Base-by-base conservation (phyloP, 306 rosid genomes). In the Cicer chorassanicum region DNA sequence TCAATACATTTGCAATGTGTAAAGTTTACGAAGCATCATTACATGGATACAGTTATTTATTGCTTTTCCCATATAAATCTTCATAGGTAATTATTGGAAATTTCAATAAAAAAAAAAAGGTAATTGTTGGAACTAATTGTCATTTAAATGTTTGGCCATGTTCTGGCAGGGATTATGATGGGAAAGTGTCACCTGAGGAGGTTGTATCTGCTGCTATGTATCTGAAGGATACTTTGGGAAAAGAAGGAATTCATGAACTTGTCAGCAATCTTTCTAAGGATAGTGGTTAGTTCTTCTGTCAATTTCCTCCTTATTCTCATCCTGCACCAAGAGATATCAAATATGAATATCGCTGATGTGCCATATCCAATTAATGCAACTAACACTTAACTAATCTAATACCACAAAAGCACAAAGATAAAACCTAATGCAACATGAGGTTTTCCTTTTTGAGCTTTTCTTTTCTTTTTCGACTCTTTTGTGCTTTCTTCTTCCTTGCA, bases 101-200 rank as follows among this genome's bases (percentile, higher is more conserved):
- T n/a, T 29, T 29, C 34, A 29, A 29, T 29, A 2, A 29, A 24
- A 29, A 29, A 24, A 29, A 29, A 29, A 29, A 34, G n/a, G 66
- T 39, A 46, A 48, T 29, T 74, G 49, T 18, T 56, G 19, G 49
- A 75, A 74, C 60, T n/a, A 53, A 44, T 54, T 68, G 48, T 18
- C 38, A 69, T 42, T 53, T 1, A 76, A 64, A 65, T 71, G 75
- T 49, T 65, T 48, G 19, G 19, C 18, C 63, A 51, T 86, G 51
- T 70, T 77, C 36, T 57, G 51, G 86, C 88, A 92, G 96, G 82
- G 96, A 92, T 89, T 85, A 82, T 76, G 97, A 89, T 71, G 97
- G 96, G 51, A 92, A 92, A 84, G 97, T 92, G 48, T 84, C 93
- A 66, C 90, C 96, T 8, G 96, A 89, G 84, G 97, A 92, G 86